Percentiles rank a stretch among this genome's conserved stretches.
Evolutionary conservation across 2,329 filamentous ascomycete genomes (phyloP).

Genomic region (Ceratocystiopsis brevicomis): DNA sequence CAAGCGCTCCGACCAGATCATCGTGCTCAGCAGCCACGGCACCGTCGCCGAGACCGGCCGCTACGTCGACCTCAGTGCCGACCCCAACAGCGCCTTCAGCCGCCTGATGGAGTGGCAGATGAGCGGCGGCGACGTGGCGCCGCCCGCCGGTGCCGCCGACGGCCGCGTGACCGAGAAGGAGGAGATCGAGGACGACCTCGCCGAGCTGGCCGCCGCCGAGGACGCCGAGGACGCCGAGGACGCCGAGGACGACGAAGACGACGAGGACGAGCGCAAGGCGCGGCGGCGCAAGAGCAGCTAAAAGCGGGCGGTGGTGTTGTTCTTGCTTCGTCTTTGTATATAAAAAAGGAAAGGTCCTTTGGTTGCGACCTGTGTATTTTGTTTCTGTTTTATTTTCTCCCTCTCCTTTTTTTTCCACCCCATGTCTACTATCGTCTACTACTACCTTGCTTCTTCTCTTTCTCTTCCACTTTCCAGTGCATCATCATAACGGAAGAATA

Average conservation of each 20-base stretch:
- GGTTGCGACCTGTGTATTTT: too few species aligned
- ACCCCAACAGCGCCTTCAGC: slow-evolving; percentile 67
- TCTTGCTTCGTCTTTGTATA: too few species aligned
- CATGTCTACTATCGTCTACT: too few species aligned
- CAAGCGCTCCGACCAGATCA: slow-evolving; percentile 85
- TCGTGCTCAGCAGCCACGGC: slow-evolving; percentile 74
- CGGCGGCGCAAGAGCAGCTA: background rate
- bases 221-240: slow-evolving; percentile 12
- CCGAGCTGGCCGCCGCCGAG: slow-evolving; percentile 16
- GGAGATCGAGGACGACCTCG: slow-evolving; percentile 30
- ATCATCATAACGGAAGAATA: too few species aligned
- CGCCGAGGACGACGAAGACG: slow-evolving; percentile 11
- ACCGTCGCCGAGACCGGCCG: slow-evolving; percentile 80
- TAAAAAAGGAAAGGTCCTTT: too few species aligned
- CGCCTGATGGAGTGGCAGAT: slow-evolving; percentile 99
- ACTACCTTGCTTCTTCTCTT: too few species aligned
- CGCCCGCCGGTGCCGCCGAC: slow-evolving; percentile 14
- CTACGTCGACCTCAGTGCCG: slow-evolving; percentile 55
- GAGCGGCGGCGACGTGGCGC: slow-evolving; percentile 53
- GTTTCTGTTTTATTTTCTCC: too few species aligned
- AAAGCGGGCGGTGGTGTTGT: too few species aligned
- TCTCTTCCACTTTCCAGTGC: too few species aligned
- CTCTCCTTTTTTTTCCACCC: too few species aligned
- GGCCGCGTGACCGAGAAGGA: slow-evolving; percentile 30
- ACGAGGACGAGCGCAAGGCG: background rate